Evolutionary conservation across 208 protist species (phyloP).

Genomic region (Crithidia sp.): DNA sequence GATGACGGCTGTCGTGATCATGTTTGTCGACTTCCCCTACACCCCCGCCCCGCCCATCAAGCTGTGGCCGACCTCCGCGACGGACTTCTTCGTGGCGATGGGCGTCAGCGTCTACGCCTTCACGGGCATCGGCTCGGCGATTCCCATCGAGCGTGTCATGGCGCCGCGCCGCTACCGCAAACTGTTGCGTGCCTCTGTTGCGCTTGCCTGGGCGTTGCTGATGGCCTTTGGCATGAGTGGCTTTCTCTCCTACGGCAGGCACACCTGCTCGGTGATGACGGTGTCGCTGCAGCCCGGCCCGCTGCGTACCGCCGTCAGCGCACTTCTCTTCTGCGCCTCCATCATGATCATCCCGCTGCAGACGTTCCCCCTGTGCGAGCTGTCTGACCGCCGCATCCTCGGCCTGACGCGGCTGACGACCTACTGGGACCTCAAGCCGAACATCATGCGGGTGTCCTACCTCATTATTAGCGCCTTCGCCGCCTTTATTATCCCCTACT

Average conservation of each 20-base stretch:
- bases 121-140: slow-evolving; percentile 51
- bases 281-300: slow-evolving; percentile 47
- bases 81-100: slow-evolving; percentile 57
- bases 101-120: slow-evolving; percentile 65
- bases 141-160: slow-evolving; percentile 57
- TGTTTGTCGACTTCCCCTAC: slow-evolving; percentile 59
- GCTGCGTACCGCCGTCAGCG: slow-evolving; percentile 52
- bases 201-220: slow-evolving; percentile 32
- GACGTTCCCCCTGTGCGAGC: slow-evolving; percentile 58
- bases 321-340: slow-evolving; percentile 56
- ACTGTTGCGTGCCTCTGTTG: slow-evolving; percentile 44
- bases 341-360: slow-evolving; percentile 60
- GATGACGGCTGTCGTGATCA: slow-evolving; percentile 45
- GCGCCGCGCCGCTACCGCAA: slow-evolving; percentile 35
- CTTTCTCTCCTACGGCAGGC: slow-evolving; percentile 49
- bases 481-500: slow-evolving; percentile 55
- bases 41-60: slow-evolving; percentile 27
- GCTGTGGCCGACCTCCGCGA: slow-evolving; percentile 39
- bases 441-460: slow-evolving; percentile 45
- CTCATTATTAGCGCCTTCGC: slow-evolving; percentile 40
- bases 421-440: slow-evolving; percentile 52
- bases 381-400: slow-evolving; percentile 55
- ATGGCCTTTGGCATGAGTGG: slow-evolving; percentile 52
- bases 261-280: slow-evolving; percentile 67
- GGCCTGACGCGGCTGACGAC: slow-evolving; percentile 39